A percentile compares a stretch with the other conserved stretches of the same genome.
Conservation (phyloP, 441 rosid species). For the Syzygium syzygioides region DNA sequence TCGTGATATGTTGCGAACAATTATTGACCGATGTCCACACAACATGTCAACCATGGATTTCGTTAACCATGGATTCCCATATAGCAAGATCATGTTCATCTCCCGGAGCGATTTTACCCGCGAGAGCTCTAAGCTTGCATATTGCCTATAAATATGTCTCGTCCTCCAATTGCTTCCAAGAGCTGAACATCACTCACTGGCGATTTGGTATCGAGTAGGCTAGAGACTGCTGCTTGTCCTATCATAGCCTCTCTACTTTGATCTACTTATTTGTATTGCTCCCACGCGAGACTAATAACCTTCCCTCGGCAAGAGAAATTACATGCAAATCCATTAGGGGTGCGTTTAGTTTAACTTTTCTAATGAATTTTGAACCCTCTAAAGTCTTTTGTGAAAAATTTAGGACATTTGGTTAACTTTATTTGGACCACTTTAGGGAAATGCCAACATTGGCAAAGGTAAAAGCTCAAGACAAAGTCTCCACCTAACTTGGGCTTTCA, state of each 20-base stretch:
- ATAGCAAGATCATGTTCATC: fast-evolving
- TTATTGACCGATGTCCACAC: fast-evolving
- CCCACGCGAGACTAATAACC: background rate
- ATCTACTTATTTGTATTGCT: background rate
- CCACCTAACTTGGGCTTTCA: no score
- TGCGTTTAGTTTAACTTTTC: no score
- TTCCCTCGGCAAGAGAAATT: no score
- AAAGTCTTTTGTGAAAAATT: no score
- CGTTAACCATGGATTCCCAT: fast-evolving
- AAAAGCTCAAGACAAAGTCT: no score
- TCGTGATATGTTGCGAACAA: background rate
- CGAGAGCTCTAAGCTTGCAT: background rate
- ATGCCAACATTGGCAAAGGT: no score
- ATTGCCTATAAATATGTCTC: fast-evolving
- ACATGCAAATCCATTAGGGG: background rate
- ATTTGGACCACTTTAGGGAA: no score
- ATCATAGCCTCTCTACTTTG: background rate
- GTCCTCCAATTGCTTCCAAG: fast-evolving
- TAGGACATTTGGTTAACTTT: no score
- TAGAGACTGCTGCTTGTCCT: fast-evolving
- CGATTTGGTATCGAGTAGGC: fast-evolving
- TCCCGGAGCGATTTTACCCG: fast-evolving
- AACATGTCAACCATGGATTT: fast-evolving
- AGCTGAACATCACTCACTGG: fast-evolving
- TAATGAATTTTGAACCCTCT: no score